A percentile compares a stretch with the other conserved stretches of the same genome.
Evolutionary conservation across 495 filamentous ascomycete species (phyloP).

Genomic region (Aspergillus heteromorphus): DNA sequence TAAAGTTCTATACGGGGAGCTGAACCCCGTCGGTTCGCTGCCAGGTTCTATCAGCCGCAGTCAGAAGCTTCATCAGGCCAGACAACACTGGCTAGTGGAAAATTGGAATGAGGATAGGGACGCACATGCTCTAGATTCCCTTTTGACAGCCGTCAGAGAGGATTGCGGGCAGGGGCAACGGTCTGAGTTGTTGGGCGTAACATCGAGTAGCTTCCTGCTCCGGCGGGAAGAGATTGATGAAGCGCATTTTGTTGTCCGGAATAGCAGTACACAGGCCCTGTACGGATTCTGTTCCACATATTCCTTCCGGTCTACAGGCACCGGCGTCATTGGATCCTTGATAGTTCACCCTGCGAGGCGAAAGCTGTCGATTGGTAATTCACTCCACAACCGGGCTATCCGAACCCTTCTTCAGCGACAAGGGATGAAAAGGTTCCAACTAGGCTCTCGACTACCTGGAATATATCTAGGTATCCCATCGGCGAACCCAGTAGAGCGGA

Average conservation of each 20-base stretch:
- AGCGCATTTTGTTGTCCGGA: constrained; percentile 83
- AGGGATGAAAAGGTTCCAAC: constrained; percentile 67
- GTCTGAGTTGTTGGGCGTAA: constrained; percentile 59
- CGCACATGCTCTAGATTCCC: constrained; percentile 57
- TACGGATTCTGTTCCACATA: constrained; percentile 90
- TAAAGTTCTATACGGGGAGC: constrained; percentile 72
- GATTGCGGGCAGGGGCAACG: constrained; percentile 50
- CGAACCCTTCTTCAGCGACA: constrained; percentile 62
- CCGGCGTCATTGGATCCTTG: constrained; percentile 73
- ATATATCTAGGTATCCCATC: constrained; percentile 77
- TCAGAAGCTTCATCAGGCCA: constrained; percentile 71
- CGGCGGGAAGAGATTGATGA: constrained; percentile 63
- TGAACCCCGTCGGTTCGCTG: constrained; percentile 63
- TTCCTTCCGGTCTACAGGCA: constrained; percentile 60
- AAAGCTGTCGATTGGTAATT: constrained; percentile 80
- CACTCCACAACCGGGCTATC: constrained; percentile 76
- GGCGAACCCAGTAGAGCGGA: constrained; percentile 51
- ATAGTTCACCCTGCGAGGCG: constrained; percentile 79
- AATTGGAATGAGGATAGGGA: constrained; percentile 75
- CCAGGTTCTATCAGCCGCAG: constrained; percentile 79
- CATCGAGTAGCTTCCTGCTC: constrained; percentile 69
- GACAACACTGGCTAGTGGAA: constrained; percentile 88
- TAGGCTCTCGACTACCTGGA: constrained; percentile 71
- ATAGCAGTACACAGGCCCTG: constrained; percentile 78
- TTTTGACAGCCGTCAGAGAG: constrained; percentile 59